Evolutionary conservation across 169 alveolate genomes (phyloP).

Genomic region (Cryptosporidium bovis): DNA sequence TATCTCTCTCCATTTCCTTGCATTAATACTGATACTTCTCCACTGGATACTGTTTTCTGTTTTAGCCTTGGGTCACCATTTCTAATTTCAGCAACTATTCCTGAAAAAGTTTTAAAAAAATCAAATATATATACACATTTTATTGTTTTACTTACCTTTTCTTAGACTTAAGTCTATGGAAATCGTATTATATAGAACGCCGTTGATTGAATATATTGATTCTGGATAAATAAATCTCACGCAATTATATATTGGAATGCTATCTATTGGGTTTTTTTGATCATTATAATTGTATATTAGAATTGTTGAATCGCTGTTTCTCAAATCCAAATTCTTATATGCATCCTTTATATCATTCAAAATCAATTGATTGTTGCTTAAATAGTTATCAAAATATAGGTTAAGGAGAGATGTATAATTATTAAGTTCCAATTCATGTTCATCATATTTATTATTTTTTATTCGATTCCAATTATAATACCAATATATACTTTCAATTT

Average conservation of each 20-base stretch:
- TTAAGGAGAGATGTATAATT: not conserved
- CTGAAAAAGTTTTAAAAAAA: conserved; percentile 20
- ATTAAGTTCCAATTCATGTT: conserved; percentile 3
- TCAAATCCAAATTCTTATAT: conserved; percentile 13
- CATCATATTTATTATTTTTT: conserved; percentile 7
- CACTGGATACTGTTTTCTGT: conserved; percentile 52
- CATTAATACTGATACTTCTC: conserved; percentile 58
- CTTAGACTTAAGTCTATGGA: conserved; percentile 19
- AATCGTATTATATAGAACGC: conserved; percentile 17
- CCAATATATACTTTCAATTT: conserved; percentile 6
- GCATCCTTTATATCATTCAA: conserved; percentile 28
- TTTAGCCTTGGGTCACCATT: conserved; percentile 35
- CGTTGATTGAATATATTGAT: conserved; percentile 62
- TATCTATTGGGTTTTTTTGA: conserved; percentile 11
- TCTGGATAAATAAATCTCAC: conserved; percentile 41
- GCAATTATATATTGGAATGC: conserved; percentile 39
- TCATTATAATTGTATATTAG: conserved; percentile 23
- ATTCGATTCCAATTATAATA: conserved; percentile 64
- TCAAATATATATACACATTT: not conserved
- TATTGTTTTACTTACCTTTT: conserved; percentile 39
- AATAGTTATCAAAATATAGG: conserved; percentile 36
- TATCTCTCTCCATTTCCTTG: conserved; percentile 55
- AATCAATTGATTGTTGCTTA: not conserved
- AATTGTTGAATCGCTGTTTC: conserved; percentile 39
- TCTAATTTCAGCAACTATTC: conserved; percentile 4